Evolutionary conservation across 108 stramenopile genomes (phyloP).

Genomic region (Skeletonema grethae): DNA sequence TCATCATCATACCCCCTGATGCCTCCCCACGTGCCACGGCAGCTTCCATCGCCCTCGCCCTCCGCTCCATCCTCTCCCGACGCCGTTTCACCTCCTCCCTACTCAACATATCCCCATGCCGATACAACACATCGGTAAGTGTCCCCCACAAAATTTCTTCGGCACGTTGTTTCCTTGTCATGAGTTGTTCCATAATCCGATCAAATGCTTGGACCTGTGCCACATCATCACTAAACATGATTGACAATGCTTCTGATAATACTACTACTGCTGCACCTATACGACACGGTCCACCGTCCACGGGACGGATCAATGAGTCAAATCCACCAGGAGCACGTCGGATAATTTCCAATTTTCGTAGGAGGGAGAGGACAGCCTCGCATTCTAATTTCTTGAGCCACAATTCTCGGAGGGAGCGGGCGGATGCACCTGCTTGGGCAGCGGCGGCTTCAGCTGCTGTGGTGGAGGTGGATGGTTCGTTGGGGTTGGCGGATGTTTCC

Average conservation of each 20-base stretch:
- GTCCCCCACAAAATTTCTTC: constrained; percentile 88
- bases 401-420: constrained; percentile 79
- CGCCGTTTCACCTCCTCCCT: constrained; percentile 29
- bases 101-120: constrained; percentile 36
- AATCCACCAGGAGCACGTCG: constrained; percentile 81
- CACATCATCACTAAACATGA: constrained; percentile 80
- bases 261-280: constrained; percentile 78
- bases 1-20: constrained; percentile 7
- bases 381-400: constrained; percentile 91
- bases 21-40: constrained; percentile 18
- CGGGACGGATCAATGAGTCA: constrained; percentile 53
- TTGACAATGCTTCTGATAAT: constrained; percentile 63
- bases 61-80: constrained; percentile 30
- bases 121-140: constrained; percentile 74
- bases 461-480: constrained; percentile 34
- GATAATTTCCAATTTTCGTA: constrained; percentile 81
- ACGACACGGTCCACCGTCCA: constrained; percentile 53
- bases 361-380: constrained; percentile 72
- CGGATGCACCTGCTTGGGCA: constrained; percentile 45
- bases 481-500: constrained; percentile 39
- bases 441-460: constrained; percentile 25
- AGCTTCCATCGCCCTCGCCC: constrained; percentile 35
- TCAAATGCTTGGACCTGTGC: constrained; percentile 75
- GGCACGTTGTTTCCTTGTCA: constrained; percentile 81
- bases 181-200: constrained; percentile 82